These are phyloP conservation scores for Talaromyces proteolyticus DNA, from an alignment of 495 filamentous ascomycete species.

Conservation along the genomic window DNA sequence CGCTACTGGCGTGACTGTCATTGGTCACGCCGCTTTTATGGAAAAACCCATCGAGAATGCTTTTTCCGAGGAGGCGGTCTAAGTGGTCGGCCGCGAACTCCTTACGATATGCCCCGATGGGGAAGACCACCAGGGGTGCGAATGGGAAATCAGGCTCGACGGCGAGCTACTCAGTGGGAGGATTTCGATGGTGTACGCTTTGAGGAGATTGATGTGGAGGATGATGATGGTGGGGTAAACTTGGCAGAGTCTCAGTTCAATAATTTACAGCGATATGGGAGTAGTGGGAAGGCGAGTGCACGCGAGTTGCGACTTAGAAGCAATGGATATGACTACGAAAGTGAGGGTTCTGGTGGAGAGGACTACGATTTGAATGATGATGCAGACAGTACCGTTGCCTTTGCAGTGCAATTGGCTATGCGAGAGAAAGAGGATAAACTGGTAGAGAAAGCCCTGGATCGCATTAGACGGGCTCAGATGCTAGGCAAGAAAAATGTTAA, in stretches of 20 bases:
- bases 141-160: conserved; percentile 51
- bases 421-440: conserved; percentile 66
- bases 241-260: conserved; percentile 9
- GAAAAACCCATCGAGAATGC: conserved; percentile 99
- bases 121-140: conserved; percentile 95
- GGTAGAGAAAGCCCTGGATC: conserved; percentile 65
- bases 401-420: conserved; percentile 48
- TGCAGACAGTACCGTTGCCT: conserved; percentile 39
- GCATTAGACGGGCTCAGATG: conserved; percentile 68
- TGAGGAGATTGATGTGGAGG: conserved; percentile 68
- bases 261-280: background rate
- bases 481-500: conserved; percentile 71
- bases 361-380: conserved; percentile 52
- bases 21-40: conserved; percentile 93
- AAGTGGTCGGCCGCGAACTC: conserved; percentile 99
- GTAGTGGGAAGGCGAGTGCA: background rate
- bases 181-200: conserved; percentile 45
- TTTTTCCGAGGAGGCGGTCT: conserved; percentile 99
- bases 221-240: conserved; percentile 49
- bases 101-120: conserved; percentile 89
- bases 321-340: conserved; percentile 30
- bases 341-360: conserved; percentile 45
- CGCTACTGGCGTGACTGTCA: conserved; percentile 81
- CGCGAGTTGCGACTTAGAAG: conserved; percentile 1
- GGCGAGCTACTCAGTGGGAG: conserved; percentile 51